Base-by-base conservation (phyloP, 176 grass and related monocot species). In the Miscanthus lutarioriparius region DNA sequence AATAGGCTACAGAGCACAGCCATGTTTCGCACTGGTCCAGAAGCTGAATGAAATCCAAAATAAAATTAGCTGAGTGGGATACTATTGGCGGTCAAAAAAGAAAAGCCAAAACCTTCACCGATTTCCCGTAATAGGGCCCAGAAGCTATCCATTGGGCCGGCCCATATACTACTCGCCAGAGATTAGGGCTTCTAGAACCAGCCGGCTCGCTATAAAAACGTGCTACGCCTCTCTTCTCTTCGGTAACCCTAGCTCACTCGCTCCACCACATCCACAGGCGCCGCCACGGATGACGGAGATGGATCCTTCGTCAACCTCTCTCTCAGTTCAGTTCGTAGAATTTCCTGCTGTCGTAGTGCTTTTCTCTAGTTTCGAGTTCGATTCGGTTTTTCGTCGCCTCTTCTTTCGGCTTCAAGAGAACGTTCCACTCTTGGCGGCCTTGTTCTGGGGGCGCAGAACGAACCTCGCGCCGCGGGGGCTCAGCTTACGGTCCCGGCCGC, bases 361-460 rank as follows among this genome's bases (percentile, higher is more conserved):
- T 23, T 17, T 48, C 2, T 49, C 17, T 1, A 17, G 15, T 4
- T 77, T 7, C 19, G 4, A 9, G 45, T 20, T 20, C 0, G 6
- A 3, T 39, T 25, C 8, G 7, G 19, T 32, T 9, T 45, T 56
- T 4, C 4, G 84, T 56, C 49, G 76, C 89, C 76, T 88, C 89
- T 87, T 91, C 85, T 91, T 91, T 91, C 89, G 81, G 89, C 81
- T 91, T 4, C 85, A 56, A 91, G 89, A 91, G 85, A 81, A 44
- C 12, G 8, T 2, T 83, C 43, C 36, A 90, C 79, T 90, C 84
- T 90, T 73, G 79, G 36, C 15, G 58, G 88, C 88, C 88, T 86
- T 90, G 88, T 90, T 90, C 89, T 84, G 76, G 84, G 64, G 89
- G 89, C 85, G 76, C 38, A 91, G 81, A 91, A 11, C 33, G 41